Evolutionary conservation across 805 yeast species (phyloP), one percentile per base, ranked within the genome.

Genomic region (Candida incommunis): DNA sequence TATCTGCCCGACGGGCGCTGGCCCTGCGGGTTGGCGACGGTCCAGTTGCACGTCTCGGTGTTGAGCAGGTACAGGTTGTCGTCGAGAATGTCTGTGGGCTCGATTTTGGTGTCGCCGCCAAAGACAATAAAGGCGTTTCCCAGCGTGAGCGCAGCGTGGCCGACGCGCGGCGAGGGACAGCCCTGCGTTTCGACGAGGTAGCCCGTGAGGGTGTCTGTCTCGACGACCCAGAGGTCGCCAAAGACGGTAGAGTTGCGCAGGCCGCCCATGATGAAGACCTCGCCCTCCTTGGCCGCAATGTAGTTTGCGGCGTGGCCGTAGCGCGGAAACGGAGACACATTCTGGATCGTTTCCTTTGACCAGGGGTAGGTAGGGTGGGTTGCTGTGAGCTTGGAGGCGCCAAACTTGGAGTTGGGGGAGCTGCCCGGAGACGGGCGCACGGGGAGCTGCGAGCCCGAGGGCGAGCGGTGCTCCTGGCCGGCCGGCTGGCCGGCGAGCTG

Each of bases 101-200:
- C 63, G 43, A 78, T 82, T 52, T 74, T 74, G 1, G 97, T 92
- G 60, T 92, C 98, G 56, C 99, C 99, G 27, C 97, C 98, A 63
- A 85, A 90, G 13, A 92, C 76, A 41, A 92, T 87, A 56, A 81
- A 92, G 1, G 97, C 97, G 58, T 88, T 90, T 13, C 97, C 98
- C 49, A 94, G 80, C 26, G 90, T 70, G 7, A 88, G 82, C 1
- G 94, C 74, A 3, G 95, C 85, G 63, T 92, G 99, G 2, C 97
- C 97, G 4, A 90, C 96, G 55, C 98, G 78, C 26, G 97, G 96
- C 18, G 95, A 90, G 2, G 96, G 96, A 16, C 85, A 76, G 43
- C 82, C 78, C 49, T 80, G 85, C 43, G 76, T 75, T 48, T 82
- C 83, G 48, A 82, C 84, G 43, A 80, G 70, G 54, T 68, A 81